A percentile compares a stretch with the other conserved stretches of the same genome.
phyloP scores from a whole-genome alignment of 352 stramenopile species.

The Pythium grandisporangium region DNA sequence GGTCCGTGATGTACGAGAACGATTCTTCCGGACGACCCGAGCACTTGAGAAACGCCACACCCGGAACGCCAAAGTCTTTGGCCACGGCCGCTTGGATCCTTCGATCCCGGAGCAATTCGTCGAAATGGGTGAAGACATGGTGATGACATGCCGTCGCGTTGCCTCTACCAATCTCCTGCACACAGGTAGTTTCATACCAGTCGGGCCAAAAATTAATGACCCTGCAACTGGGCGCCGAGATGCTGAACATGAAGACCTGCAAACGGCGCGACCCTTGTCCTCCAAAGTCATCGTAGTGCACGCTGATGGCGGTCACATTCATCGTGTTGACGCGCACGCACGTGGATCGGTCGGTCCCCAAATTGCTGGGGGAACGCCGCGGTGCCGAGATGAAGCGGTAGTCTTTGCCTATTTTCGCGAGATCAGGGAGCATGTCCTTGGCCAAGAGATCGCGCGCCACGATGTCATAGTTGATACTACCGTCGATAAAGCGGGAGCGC shows the following conservation, averaged over 20 bases:
- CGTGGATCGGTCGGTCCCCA: background rate
- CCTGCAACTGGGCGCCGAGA: background rate
- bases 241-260: background rate
- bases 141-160: constrained; percentile 27
- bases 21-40: constrained; percentile 18
- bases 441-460: constrained; percentile 6
- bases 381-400: background rate
- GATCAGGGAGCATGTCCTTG: constrained; percentile 10
- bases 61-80: constrained; percentile 27
- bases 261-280: background rate
- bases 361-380: background rate
- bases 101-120: constrained; percentile 18
- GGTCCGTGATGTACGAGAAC: constrained; percentile 51
- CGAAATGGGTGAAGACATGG: constrained; percentile 50
- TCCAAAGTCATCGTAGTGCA: background rate
- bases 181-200: constrained; percentile 18
- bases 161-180: constrained; percentile 3
- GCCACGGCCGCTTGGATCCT: constrained; percentile 24
- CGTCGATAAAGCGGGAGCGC: constrained; percentile 7
- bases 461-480: constrained; percentile 19
- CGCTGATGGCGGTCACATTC: background rate
- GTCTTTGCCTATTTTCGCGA: constrained; percentile 13
- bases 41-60: constrained; percentile 42
- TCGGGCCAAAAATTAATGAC: background rate
- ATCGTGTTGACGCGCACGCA: background rate